Conservation (phyloP, 2,329 filamentous ascomycete species). For the Penicillium hesseltinei region DNA sequence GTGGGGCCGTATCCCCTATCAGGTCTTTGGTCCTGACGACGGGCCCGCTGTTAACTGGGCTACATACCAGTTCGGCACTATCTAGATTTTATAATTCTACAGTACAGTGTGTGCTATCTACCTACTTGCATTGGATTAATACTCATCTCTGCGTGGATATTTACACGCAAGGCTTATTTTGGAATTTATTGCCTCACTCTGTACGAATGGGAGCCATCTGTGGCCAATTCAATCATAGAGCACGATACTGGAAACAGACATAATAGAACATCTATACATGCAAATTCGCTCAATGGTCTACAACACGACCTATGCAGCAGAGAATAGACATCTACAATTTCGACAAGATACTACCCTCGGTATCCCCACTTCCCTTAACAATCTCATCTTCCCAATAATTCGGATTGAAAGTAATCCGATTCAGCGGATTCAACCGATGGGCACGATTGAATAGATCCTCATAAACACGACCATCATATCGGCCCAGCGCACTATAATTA, state of each 20-base stretch:
- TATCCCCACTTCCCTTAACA: slow-evolving; percentile 22
- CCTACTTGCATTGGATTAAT: background rate
- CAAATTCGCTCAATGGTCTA: background rate
- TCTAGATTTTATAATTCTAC: slow-evolving; percentile 20
- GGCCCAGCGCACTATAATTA: slow-evolving; percentile 46
- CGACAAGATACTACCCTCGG: slow-evolving; percentile 12
- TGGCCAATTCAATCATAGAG: background rate
- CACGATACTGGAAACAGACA: background rate
- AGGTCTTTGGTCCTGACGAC: slow-evolving; percentile 43
- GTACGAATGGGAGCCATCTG: background rate
- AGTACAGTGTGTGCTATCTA: background rate
- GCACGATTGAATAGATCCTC: slow-evolving; percentile 54
- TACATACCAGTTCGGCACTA: slow-evolving; percentile 46
- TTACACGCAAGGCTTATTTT: background rate
- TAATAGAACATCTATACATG: background rate
- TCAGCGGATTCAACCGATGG: slow-evolving; percentile 53
- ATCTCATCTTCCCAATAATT: slow-evolving; percentile 31
- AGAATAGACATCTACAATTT: slow-evolving; percentile 13
- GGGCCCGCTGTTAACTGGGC: slow-evolving; percentile 44
- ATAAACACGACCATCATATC: slow-evolving; percentile 54
- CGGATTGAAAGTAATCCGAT: slow-evolving; percentile 51
- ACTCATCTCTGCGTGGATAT: background rate
- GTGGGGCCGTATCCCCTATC: slow-evolving; percentile 64
- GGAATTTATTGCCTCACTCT: background rate
- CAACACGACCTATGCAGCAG: background rate